Evolutionary conservation across 148 eudicot species (phyloP).

Genomic region (Spergularia bocconei): DNA sequence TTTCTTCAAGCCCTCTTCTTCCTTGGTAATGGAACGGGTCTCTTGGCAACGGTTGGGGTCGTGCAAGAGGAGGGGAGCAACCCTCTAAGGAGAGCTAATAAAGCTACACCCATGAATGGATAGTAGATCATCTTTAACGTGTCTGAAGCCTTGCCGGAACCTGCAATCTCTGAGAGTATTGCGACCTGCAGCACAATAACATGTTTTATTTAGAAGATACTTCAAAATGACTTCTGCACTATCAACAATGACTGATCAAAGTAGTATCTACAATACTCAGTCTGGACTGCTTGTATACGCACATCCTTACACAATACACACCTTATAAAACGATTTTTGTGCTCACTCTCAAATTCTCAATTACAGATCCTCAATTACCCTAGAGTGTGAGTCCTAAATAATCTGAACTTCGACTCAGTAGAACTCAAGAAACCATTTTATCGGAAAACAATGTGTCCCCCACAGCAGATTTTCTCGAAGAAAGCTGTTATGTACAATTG

Average conservation of each 20-base stretch:
- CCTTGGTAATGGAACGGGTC: constrained; percentile 30
- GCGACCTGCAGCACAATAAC: constrained; percentile 8
- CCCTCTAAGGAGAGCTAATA: constrained; percentile 2
- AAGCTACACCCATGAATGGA: background rate
- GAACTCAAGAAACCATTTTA: too few relatives aligned
- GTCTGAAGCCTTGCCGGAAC: background rate
- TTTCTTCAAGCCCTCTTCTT: constrained; percentile 65
- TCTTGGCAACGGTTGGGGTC: constrained; percentile 21
- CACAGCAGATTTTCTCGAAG: too few relatives aligned
- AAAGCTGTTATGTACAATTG: too few relatives aligned
- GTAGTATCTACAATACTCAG: background rate
- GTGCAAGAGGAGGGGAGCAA: background rate
- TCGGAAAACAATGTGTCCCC: too few relatives aligned
- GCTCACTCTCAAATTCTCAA: too few relatives aligned
- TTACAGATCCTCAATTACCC: too few relatives aligned
- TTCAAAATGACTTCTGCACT: background rate
- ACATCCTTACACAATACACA: too few relatives aligned
- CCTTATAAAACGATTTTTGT: too few relatives aligned
- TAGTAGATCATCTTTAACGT: background rate
- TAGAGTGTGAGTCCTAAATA: too few relatives aligned
- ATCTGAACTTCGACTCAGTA: too few relatives aligned
- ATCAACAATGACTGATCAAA: background rate
- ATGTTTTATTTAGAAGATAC: background rate
- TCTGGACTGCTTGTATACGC: too few relatives aligned
- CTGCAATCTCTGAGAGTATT: background rate